A percentile compares a stretch with the other conserved stretches of the same genome.
Conservation (phyloP, 176 grass and related monocot genomes). For the Microstegium vimineum region DNA sequence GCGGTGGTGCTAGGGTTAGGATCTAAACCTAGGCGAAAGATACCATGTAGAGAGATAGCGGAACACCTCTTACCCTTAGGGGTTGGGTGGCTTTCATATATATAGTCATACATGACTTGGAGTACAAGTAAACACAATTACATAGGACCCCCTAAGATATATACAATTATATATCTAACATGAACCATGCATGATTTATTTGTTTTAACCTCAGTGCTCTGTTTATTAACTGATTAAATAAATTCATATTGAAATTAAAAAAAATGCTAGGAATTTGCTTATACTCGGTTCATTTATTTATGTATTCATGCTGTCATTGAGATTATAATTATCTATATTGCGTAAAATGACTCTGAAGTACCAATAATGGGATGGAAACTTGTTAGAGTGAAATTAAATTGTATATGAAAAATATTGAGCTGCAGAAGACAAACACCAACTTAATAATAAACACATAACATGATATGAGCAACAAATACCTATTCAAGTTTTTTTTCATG, state of each 20-base stretch:
- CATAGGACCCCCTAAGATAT: no score
- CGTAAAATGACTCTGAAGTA: not conserved
- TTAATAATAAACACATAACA: not conserved
- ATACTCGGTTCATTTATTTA: not conserved
- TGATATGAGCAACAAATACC: not conserved
- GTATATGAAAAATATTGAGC: not conserved
- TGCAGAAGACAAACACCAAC: not conserved
- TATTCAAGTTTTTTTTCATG: not conserved
- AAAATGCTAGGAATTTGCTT: slow-evolving; percentile 5
- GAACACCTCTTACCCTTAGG: no score
- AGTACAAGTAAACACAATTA: no score
- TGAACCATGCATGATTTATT: slow-evolving; percentile 13
- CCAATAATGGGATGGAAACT: not conserved
- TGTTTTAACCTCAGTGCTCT: not conserved
- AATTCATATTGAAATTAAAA: slow-evolving; percentile 15
- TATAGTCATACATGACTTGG: no score
- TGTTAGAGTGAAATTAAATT: not conserved
- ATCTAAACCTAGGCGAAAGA: no score
- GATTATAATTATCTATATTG: not conserved
- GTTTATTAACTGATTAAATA: not conserved
- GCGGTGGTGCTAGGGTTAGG: no score
- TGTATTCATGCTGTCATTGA: not conserved
- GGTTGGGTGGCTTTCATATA: no score
- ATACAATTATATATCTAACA: no score
- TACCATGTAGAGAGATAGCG: no score